Base-by-base conservation (phyloP, 371 early-diverging fungal species). In the Encephalitozoon cuniculi region DNA sequence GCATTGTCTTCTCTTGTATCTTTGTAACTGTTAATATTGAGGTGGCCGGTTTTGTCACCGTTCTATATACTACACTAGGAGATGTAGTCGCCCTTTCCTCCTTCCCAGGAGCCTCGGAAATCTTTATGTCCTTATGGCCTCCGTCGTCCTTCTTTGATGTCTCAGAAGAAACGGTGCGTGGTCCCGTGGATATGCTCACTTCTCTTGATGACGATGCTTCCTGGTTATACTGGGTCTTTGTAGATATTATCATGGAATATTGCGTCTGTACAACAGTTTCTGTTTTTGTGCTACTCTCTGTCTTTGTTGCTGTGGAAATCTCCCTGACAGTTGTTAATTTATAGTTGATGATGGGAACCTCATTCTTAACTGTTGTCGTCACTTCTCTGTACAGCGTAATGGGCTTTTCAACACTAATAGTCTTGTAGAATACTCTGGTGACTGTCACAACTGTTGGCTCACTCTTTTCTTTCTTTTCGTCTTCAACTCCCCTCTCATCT, bases 351-450 rank as follows among this genome's bases (percentile, higher is more conserved):
- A 82, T 74, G 11, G 82, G 82, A 25, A 71, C 68, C 51, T 76
- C 74, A n/a, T 65, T 53, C 34, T 41, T 65, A 23, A 71, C 25
- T 44, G 82, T 82, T 26, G 77, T 82, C 8, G 78, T 79, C 2
- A 70, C n/a, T 69, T 82, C 82, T 54, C 82, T 71, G 40, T 71
- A 82, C 23, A 82, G 64, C 11, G 82, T 82, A 15, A 82, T 44
- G 12, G 82, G 82, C 9, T 43, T 68, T 51, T 82, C 82, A 30
- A 70, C 71, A 26, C 70, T 77, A 8, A 46, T 41, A 41, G 77
- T 82, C 12, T 52, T 70, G 4, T 18, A 30, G 25, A 68, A 34
- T 21, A 54, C 37, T 53, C 75, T 23, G 44, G 71, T 82, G 8
- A 82, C 70, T 11, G 81, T 81, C 18, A 74, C 65, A 26, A 64